Percentiles rank a stretch among this genome's conserved stretches.
phyloP scores from a whole-genome alignment of 2,329 filamentous ascomycete species.

The Zasmidium angulare region DNA sequence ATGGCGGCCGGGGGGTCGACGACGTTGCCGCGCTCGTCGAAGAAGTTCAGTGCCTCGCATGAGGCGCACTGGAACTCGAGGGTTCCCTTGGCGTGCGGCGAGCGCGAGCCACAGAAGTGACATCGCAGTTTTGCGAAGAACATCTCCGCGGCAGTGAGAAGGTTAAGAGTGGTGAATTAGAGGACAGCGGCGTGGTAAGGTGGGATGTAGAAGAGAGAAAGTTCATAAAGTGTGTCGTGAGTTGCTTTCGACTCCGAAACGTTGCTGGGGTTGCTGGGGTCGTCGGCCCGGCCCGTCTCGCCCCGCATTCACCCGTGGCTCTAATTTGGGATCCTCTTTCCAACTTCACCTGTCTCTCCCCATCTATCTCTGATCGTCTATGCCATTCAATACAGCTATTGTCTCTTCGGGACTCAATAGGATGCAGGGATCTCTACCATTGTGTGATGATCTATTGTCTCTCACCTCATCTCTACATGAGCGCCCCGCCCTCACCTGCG shows the following conservation, averaged over 20 bases:
- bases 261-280: neutral
- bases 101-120: constrained; percentile 79
- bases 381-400: too few species aligned
- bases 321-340: neutral
- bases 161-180: neutral
- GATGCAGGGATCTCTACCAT: too few species aligned
- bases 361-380: neutral
- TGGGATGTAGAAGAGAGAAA: neutral
- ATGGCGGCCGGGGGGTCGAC: constrained; percentile 73
- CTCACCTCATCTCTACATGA: too few species aligned
- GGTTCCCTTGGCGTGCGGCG: constrained; percentile 59
- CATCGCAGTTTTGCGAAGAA: constrained; percentile 49
- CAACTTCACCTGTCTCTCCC: neutral
- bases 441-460: too few species aligned
- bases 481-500: too few species aligned
- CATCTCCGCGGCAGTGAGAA: constrained; percentile 3
- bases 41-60: constrained; percentile 85
- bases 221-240: neutral
- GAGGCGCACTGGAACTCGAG: constrained; percentile 70
- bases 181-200: neutral
- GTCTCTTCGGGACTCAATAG: too few species aligned
- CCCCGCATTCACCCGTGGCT: neutral
- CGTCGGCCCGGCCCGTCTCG: neutral
- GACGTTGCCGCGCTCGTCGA: constrained; percentile 89
- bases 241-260: neutral